Conservation (phyloP, 768 basidiomycete genomes). For the Phylloporus rhodoxanthus region DNA sequence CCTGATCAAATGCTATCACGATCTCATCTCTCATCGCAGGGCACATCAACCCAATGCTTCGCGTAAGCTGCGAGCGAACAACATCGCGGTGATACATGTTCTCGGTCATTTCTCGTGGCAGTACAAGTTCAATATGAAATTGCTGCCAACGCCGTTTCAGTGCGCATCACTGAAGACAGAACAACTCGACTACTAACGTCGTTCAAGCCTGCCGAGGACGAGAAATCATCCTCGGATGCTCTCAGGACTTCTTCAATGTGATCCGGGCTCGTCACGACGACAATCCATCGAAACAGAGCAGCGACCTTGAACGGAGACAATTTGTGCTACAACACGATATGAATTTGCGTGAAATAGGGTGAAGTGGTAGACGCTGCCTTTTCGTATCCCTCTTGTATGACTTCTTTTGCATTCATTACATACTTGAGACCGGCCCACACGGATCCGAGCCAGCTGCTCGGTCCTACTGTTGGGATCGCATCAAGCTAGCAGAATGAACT, state of each 20-base stretch:
- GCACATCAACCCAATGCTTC: slow-evolving; percentile 35
- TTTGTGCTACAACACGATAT: slow-evolving; percentile 18
- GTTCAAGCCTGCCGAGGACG: slow-evolving; percentile 23
- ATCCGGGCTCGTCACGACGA: slow-evolving; percentile 30
- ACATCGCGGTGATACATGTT: neutral
- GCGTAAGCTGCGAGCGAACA: slow-evolving; percentile 26
- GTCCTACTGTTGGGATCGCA: slow-evolving; percentile 29
- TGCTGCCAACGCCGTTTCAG: neutral
- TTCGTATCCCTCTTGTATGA: slow-evolving; percentile 31
- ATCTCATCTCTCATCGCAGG: slow-evolving; percentile 41
- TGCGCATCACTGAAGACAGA: neutral
- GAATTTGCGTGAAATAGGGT: neutral
- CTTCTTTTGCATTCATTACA: too few relatives aligned
- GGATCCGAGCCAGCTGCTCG: slow-evolving; percentile 22
- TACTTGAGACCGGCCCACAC: slow-evolving; percentile 21
- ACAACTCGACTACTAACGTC: slow-evolving; percentile 25
- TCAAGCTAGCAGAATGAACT: slow-evolving; percentile 12
- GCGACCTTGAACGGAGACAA: slow-evolving; percentile 30
- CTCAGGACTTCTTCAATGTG: slow-evolving; percentile 38
- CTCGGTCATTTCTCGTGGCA: slow-evolving; percentile 27
- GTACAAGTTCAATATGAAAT: neutral
- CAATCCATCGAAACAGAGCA: slow-evolving; percentile 31
- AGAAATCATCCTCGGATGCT: slow-evolving; percentile 35
- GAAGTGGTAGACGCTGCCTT: slow-evolving; percentile 13
- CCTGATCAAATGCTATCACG: slow-evolving; percentile 33